Conservation (phyloP, 2,329 filamentous ascomycete species). For the Trichoderma guizhouense region DNA sequence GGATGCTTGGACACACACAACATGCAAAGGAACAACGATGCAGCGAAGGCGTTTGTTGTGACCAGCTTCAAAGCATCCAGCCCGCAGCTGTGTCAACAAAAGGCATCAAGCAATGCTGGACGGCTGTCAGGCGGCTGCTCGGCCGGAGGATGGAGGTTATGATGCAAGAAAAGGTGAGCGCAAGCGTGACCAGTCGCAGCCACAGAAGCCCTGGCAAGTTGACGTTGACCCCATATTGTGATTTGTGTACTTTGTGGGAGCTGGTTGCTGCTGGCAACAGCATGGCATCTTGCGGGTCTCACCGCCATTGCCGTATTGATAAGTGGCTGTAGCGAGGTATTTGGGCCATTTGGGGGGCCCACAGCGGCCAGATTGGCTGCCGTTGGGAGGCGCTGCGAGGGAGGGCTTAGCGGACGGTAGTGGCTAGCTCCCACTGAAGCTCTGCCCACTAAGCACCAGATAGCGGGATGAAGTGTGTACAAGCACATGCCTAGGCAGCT, state of each 20-base stretch:
- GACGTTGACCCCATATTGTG: slow-evolving; percentile 10
- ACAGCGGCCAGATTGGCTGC: slow-evolving; percentile 6
- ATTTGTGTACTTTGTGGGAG: slow-evolving; percentile 19
- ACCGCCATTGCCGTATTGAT: slow-evolving; percentile 10
- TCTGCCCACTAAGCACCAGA: background rate
- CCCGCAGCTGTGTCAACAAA: background rate
- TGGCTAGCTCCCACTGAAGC: background rate
- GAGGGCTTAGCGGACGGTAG: background rate
- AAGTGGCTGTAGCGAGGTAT: background rate
- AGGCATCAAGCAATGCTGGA: slow-evolving; percentile 31
- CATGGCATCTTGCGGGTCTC: slow-evolving; percentile 10
- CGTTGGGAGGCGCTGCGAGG: slow-evolving; percentile 1
- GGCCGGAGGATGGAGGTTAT: slow-evolving; percentile 6
- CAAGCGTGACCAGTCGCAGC: slow-evolving; percentile 14
- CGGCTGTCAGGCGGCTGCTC: slow-evolving; percentile 15
- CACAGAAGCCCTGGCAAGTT: slow-evolving; percentile 2
- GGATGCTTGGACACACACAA: background rate
- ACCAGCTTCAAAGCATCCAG: background rate
- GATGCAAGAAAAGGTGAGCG: slow-evolving; percentile 17
- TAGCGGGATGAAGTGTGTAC: background rate
- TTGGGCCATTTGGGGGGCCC: background rate
- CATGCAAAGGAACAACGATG: background rate
- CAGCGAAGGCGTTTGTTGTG: background rate
- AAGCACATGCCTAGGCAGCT: background rate
- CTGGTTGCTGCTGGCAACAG: slow-evolving; percentile 20